phyloP scores from a whole-genome alignment of 768 basidiomycete species.

The Dendrothele bispora region DNA sequence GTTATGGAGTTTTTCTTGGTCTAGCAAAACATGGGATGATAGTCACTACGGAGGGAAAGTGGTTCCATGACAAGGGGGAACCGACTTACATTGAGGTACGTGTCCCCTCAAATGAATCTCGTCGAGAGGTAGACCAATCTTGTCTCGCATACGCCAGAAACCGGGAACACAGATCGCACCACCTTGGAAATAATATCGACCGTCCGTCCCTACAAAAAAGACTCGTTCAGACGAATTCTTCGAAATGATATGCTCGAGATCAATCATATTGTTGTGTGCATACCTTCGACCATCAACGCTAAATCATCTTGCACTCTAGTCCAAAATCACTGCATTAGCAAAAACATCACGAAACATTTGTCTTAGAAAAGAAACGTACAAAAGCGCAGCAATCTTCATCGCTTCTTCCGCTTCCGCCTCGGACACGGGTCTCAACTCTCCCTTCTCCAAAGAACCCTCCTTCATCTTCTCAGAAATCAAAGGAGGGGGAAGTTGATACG shows the following conservation, averaged over 20 bases:
- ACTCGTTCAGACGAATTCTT: too few relatives aligned
- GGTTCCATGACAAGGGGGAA: not conserved
- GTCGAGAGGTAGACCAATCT: conserved; percentile 69
- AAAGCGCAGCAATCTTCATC: conserved; percentile 57
- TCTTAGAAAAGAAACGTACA: conserved; percentile 46
- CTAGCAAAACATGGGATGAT: not conserved
- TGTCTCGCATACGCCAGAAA: conserved; percentile 76
- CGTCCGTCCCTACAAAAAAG: conserved; percentile 51
- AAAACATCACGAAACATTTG: conserved; percentile 1
- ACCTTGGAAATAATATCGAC: conserved; percentile 73
- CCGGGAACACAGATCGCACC: conserved; percentile 69
- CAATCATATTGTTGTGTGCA: too few relatives aligned
- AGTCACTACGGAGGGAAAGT: not conserved
- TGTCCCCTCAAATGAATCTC: conserved; percentile 71
- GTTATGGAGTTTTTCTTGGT: conserved; percentile 55
- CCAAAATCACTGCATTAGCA: not conserved
- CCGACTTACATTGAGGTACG: conserved; percentile 67
- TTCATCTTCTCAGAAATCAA: too few relatives aligned
- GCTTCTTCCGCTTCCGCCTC: conserved; percentile 45
- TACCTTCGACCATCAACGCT: conserved; percentile 62
- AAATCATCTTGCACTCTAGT: conserved; percentile 56
- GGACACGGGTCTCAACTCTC: conserved; percentile 18
- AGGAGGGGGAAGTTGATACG: conserved; percentile 49
- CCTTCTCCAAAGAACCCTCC: conserved; percentile 17
- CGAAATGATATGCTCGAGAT: too few relatives aligned